Percentiles rank a stretch among this genome's conserved stretches.
Evolutionary conservation across 257 asterid genomes (phyloP).

Genomic region (Salvia miltiorrhiza): DNA sequence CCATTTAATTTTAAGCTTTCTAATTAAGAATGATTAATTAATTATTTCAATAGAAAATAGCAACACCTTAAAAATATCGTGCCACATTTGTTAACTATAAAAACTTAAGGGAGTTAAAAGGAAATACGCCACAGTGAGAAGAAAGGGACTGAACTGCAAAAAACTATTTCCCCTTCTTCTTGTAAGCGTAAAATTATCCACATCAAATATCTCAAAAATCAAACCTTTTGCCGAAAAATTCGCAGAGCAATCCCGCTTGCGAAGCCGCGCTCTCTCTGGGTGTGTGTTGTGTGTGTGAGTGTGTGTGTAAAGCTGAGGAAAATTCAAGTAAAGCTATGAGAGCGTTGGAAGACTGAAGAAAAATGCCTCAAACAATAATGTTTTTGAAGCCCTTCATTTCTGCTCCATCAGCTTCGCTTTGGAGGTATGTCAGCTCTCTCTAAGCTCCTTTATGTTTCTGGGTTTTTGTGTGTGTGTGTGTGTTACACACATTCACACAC

Average conservation of each 20-base stretch:
- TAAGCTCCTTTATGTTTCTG: background rate
- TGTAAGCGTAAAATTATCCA: slow-evolving; percentile 33
- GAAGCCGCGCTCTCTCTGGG: slow-evolving; percentile 1
- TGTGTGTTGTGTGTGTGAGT: background rate
- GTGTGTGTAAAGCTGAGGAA: slow-evolving; percentile 14
- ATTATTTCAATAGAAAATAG: too few relatives aligned
- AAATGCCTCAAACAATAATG: slow-evolving; percentile 60
- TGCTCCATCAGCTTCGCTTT: slow-evolving; percentile 51
- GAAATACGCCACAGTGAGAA: background rate
- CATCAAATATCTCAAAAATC: slow-evolving; percentile 28
- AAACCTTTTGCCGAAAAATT: slow-evolving; percentile 15
- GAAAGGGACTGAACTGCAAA: slow-evolving; percentile 2
- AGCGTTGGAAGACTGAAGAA: slow-evolving; percentile 3
- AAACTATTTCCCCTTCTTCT: background rate
- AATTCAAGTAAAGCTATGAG: slow-evolving; percentile 9
- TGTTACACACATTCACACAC: background rate
- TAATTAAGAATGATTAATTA: too few relatives aligned
- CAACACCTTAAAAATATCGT: background rate
- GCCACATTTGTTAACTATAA: background rate
- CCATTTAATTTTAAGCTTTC: too few relatives aligned
- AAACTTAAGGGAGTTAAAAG: background rate
- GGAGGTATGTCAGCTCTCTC: slow-evolving; percentile 42
- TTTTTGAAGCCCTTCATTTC: slow-evolving; percentile 64
- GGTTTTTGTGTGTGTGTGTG: background rate
- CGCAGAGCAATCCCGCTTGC: slow-evolving; percentile 23